Evolutionary conservation across 306 rosid species (phyloP).

Genomic region (Ammopiptanthus mongolicus): DNA sequence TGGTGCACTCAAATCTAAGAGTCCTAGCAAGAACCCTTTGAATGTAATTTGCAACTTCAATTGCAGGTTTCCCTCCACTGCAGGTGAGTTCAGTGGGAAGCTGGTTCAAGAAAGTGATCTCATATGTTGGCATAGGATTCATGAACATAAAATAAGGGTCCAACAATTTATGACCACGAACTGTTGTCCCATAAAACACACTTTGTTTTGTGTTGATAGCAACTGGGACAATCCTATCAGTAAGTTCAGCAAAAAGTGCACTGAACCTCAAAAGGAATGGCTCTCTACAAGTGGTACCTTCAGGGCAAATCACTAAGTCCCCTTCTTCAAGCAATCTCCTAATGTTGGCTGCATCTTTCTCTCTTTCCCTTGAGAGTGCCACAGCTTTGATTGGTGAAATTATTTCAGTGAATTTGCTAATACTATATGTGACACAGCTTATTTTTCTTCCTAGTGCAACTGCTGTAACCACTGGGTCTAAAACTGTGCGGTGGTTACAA

Average conservation of each 20-base stretch:
- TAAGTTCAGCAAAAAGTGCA: slow-evolving; percentile 83
- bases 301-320: slow-evolving; percentile 84
- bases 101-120: slow-evolving; percentile 77
- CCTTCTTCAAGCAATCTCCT: slow-evolving; percentile 76
- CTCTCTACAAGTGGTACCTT: slow-evolving; percentile 92
- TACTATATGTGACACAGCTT: slow-evolving; percentile 89
- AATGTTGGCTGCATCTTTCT: slow-evolving; percentile 73
- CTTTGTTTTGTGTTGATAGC: slow-evolving; percentile 84
- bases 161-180: slow-evolving; percentile 57
- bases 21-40: slow-evolving; percentile 82
- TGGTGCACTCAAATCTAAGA: slow-evolving; percentile 89
- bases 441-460: slow-evolving; percentile 78
- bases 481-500: slow-evolving; percentile 84
- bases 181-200: slow-evolving; percentile 79
- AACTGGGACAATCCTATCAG: slow-evolving; percentile 83
- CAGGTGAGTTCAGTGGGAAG: slow-evolving; percentile 73
- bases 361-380: slow-evolving; percentile 80
- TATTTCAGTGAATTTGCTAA: slow-evolving; percentile 76
- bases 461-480: slow-evolving; percentile 75
- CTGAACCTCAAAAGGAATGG: slow-evolving; percentile 78
- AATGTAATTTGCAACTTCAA: slow-evolving; percentile 87
- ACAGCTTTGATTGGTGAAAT: slow-evolving; percentile 86
- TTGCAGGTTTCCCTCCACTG: slow-evolving; percentile 64
- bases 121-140: slow-evolving; percentile 84
- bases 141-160: slow-evolving; percentile 94